Evolutionary conservation across 768 basidiomycete genomes (phyloP).

Genomic region (Hericium alpestre): DNA sequence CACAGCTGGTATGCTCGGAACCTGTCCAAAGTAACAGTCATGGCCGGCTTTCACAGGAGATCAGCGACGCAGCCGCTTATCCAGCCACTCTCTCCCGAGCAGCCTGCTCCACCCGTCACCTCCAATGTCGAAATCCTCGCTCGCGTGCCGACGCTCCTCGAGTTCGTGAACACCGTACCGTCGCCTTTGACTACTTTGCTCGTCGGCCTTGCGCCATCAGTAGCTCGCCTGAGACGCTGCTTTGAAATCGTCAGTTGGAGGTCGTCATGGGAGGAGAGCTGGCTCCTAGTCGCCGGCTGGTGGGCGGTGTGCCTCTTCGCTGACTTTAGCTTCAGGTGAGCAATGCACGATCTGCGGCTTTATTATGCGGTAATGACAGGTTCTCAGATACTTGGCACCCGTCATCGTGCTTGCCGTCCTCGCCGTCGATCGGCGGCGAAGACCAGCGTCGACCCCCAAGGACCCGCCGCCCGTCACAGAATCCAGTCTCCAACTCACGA

Average conservation of each 20-base stretch:
- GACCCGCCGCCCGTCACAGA: constrained; percentile 39
- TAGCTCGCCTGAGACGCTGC: constrained; percentile 32
- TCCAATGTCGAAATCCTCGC: constrained; percentile 1
- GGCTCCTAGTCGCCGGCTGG: constrained; percentile 60
- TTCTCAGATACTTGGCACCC: constrained; percentile 50
- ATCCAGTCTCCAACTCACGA: constrained; percentile 35
- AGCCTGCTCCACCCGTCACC: background rate
- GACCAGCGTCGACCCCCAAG: constrained; percentile 2
- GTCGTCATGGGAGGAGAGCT: constrained; percentile 46
- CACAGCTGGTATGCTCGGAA: no score
- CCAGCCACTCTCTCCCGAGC: background rate
- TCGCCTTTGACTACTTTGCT: constrained; percentile 51
- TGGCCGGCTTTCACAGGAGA: background rate
- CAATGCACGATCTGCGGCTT: constrained; percentile 2
- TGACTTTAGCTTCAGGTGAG: constrained; percentile 34
- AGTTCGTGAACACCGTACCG: constrained; percentile 53
- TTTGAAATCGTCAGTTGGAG: constrained; percentile 52
- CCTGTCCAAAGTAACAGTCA: background rate
- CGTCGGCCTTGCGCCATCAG: constrained; percentile 46
- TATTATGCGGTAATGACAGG: background rate
- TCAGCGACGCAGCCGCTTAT: background rate
- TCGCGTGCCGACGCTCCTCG: constrained; percentile 16
- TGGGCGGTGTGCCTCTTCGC: constrained; percentile 65
- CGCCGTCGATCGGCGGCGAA: constrained; percentile 20
- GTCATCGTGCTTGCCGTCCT: constrained; percentile 32